Base-by-base conservation (phyloP, 2,329 filamentous ascomycete genomes). In the Orbilia blumenaviensis region DNA sequence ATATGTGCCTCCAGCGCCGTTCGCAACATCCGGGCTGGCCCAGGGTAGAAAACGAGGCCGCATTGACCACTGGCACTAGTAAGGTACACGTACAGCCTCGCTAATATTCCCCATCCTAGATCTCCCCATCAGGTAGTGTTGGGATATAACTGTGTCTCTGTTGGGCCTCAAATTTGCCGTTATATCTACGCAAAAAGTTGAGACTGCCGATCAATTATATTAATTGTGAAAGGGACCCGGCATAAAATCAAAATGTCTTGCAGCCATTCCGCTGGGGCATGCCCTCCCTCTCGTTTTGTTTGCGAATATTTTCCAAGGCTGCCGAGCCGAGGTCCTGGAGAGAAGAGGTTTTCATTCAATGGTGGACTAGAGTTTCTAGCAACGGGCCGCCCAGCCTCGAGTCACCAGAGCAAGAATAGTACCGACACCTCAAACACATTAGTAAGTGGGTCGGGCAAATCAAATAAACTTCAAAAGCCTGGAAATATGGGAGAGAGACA, bases 341-440 rank as follows among this genome's bases (percentile, higher is more conserved):
- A 66, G 36, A 69, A 69, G 32, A 50, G 58, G 10, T 60, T 66
- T 18, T 76, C 64, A 7, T 61, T 69, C 48, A 60, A 41, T 29
- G 48, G 42, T 8, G 18, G 42, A 10, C 52, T 64, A 8, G 71
- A 75, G 8, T 69, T 61, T 32, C 34, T 76, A 25, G 29, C 56
- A 21, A n/a, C 38, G 2, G 32, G 29, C 18, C 52, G 32, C 9
- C 29, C 64, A 21, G 46, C 48, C 5, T 36, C 72, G 44, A 46
- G 29, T 38, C 63, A 52, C 63, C 25, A 18, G 29, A 63, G 56
- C 46, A 75, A 60, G 38, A 48, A 46, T 42, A 58, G 63, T 38
- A 50, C 46, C 38, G 63, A 63, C 38, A 68, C 38, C 4, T 18
- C n/a, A 12, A 50, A 44, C 27, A 46, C 38, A 6, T 38, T 69